Base-by-base conservation (phyloP, 225 moss, liverwort and hornwort genomes). In the Pseudoscleropodium purum region DNA sequence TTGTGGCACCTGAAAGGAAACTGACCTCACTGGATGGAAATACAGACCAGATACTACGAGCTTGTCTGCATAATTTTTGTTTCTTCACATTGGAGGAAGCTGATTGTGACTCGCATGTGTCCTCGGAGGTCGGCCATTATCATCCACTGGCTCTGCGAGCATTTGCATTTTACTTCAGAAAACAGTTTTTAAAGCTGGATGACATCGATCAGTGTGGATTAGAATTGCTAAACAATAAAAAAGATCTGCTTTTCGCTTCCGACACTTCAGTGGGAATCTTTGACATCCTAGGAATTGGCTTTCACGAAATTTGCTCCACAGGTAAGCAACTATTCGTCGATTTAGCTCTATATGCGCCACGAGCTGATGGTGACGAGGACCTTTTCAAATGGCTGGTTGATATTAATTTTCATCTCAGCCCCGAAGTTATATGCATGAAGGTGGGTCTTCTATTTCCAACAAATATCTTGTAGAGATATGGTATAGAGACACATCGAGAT, bases 101-200 rank as follows among this genome's bases (percentile, higher is more conserved):
- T 72, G 43, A 26, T 89, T 37, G 13, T 51, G 76, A 51, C 51
- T 34, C 21, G 14, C 7, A 7, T n/a, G 73, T 82, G 51, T 49
- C 30, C 13, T n/a, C 17, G 31, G 7, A 63, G 73, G 61, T 10
- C 59, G 56, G 66, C 49, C 87, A 87, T 59, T 90, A 84, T 77
- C 87, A 90, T 87, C 90, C 87, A 34, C 70, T 90, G 41, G 90
- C 87, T 83, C 21, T 90, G 31, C 77, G 21, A 84, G 90, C 90
- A 70, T 33, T 70, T 68, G 90, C 87, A 68, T 68, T 31, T 49
- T 87, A 87, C 84, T 87, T 90, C 61, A 67, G 36, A 52, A 61
- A 90, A 30, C 79, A n/a, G 13, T 59, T 70, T 37, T n/a, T 31
- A 16, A 70, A 85, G 61, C 23, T 13, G 77, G 52, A 9, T 36